Conservation (phyloP, 441 rosid species). For the Pelargonium cotyledonis region DNA sequence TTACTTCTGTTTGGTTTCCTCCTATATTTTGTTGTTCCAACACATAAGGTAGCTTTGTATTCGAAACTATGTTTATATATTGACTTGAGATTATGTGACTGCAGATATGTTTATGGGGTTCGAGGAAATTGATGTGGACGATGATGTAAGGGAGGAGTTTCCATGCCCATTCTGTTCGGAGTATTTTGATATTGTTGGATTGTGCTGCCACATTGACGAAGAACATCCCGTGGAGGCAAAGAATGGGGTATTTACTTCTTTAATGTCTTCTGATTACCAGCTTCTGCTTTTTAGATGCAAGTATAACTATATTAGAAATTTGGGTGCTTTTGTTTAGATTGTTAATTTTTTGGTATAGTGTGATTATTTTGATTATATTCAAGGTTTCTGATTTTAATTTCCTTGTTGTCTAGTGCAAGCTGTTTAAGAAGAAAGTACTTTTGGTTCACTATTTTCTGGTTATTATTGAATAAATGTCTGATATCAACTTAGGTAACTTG, state of each 20-base stretch:
- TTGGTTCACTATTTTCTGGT: neutral
- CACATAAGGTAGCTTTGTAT: neutral
- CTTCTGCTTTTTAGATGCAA: neutral
- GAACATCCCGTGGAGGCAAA: conserved; percentile 80
- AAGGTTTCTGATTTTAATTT: neutral
- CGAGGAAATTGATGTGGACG: conserved; percentile 86
- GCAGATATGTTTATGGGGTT: conserved; percentile 80
- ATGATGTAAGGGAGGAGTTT: conserved; percentile 84
- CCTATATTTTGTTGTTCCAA: too few species aligned
- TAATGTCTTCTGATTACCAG: neutral
- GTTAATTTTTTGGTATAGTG: neutral
- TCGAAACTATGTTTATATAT: conserved; percentile 5
- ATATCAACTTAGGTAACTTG: neutral
- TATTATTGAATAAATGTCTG: neutral
- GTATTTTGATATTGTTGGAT: conserved; percentile 75
- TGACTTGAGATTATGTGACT: conserved; percentile 23
- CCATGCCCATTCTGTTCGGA: conserved; percentile 94
- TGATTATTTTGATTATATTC: neutral
- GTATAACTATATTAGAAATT: neutral
- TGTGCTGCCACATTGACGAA: conserved; percentile 97
- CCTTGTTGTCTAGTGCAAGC: neutral
- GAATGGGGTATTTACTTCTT: conserved; percentile 55
- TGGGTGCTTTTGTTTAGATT: neutral
- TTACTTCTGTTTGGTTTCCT: neutral
- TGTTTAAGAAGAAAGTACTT: neutral